Conservation (phyloP, 108 stramenopile species). For the Nitzschia palea region DNA sequence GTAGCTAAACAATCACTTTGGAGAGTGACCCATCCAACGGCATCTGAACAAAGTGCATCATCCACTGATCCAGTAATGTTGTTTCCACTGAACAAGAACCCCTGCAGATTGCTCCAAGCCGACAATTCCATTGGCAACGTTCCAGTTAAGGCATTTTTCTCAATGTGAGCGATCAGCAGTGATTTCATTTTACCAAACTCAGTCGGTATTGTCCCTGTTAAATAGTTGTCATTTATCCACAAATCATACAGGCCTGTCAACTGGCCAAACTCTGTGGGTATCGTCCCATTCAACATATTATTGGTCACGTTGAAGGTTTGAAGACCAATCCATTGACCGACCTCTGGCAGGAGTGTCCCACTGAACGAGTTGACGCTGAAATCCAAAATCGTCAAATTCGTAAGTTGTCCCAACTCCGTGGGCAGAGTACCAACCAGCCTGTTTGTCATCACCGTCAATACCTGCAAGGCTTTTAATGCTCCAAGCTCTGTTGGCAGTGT, state of each 20-base stretch:
- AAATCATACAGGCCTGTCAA: conserved; percentile 30
- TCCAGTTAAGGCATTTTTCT: conserved; percentile 53
- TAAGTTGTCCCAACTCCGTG: too few species aligned
- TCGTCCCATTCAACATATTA: conserved; percentile 14
- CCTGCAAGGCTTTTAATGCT: too few species aligned
- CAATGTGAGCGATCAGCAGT: conserved; percentile 40
- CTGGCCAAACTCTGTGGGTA: conserved; percentile 14
- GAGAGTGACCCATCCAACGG: too few species aligned
- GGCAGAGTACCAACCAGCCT: too few species aligned
- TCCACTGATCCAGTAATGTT: too few species aligned
- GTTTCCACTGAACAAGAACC: too few species aligned
- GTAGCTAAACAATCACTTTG: too few species aligned
- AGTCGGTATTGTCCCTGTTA: conserved; percentile 19
- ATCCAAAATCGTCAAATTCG: too few species aligned
- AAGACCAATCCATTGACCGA: conserved; percentile 28
- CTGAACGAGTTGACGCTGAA: conserved; percentile 48
- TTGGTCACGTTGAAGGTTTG: conserved; percentile 31
- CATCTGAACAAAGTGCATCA: too few species aligned
- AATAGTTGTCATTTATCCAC: conserved; percentile 20
- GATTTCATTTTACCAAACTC: conserved; percentile 46
- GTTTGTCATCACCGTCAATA: too few species aligned
- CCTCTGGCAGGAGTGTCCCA: neutral
- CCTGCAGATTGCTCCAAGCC: too few species aligned
- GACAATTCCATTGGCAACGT: conserved; percentile 39
- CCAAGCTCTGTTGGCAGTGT: too few species aligned